Conservation (phyloP, 2,329 filamentous ascomycete species). For the Aspergillus sp. region DNA sequence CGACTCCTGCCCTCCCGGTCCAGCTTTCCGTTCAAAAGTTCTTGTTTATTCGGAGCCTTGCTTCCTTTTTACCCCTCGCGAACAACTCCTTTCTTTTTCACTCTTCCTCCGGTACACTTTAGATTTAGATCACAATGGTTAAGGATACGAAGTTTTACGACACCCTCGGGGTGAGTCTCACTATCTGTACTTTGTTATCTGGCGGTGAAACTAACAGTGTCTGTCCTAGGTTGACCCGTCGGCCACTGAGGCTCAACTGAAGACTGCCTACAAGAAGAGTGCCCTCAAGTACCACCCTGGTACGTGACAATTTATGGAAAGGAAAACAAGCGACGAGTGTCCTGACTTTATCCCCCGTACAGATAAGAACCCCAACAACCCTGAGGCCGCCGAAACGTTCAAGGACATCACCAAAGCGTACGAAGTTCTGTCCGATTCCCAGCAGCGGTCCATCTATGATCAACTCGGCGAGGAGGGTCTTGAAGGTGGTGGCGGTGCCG, state of each 20-base stretch:
- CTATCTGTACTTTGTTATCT: neutral
- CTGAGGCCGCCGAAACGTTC: constrained; percentile 93
- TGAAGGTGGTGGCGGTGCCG: constrained; percentile 76
- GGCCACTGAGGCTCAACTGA: constrained; percentile 82
- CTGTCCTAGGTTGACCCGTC: constrained; percentile 67
- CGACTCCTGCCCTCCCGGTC: constrained; percentile 5
- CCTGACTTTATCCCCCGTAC: constrained; percentile 10
- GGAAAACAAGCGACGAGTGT: neutral
- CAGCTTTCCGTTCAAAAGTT: constrained; percentile 19
- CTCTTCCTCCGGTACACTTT: constrained; percentile 15
- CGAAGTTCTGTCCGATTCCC: constrained; percentile 86
- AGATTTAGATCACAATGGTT: constrained; percentile 44
- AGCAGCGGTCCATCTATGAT: constrained; percentile 91
- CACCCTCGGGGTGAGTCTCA: constrained; percentile 45
- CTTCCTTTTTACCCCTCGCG: constrained; percentile 3
- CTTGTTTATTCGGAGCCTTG: constrained; percentile 15
- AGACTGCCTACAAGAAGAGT: constrained; percentile 91
- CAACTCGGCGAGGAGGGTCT: constrained; percentile 97
- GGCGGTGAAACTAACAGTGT: constrained; percentile 24
- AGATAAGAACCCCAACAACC: constrained; percentile 98
- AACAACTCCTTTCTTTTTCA: neutral
- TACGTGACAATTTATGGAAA: constrained; percentile 55
- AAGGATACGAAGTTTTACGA: constrained; percentile 54
- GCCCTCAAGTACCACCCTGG: constrained; percentile 86
- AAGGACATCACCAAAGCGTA: constrained; percentile 96